Conservation (phyloP, 805 yeast species). For the Kluyveromyces siamensis region DNA sequence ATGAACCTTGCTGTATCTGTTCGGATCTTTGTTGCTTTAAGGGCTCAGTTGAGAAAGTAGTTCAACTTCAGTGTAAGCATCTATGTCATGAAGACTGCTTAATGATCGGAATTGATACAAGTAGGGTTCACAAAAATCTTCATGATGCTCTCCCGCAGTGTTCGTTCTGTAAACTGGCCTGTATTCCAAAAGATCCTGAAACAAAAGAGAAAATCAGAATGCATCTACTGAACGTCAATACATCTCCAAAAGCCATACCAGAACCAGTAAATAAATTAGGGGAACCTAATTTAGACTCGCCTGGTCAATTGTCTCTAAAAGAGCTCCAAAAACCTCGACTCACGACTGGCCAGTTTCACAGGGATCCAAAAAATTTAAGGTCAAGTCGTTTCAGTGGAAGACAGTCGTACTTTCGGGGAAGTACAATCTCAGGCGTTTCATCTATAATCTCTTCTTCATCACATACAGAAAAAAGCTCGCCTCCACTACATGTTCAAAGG, state of each 20-base stretch:
- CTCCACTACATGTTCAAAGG: neutral
- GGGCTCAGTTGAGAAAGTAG: constrained; percentile 35
- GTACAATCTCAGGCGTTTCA: constrained; percentile 8
- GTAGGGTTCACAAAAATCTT: constrained; percentile 8
- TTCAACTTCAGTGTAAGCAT: constrained; percentile 48
- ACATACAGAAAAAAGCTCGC: neutral
- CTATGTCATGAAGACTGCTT: constrained; percentile 52
- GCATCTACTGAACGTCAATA: constrained; percentile 7
- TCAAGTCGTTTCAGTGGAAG: neutral
- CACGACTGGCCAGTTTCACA: too few relatives aligned
- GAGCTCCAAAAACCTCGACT: too few relatives aligned
- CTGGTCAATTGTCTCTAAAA: neutral
- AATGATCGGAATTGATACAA: constrained; percentile 29
- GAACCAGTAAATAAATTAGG: neutral
- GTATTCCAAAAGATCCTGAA: constrained; percentile 22
- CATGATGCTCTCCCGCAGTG: constrained; percentile 22
- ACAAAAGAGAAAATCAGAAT: constrained; percentile 23
- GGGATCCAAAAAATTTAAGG: too few relatives aligned
- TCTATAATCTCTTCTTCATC: constrained; percentile 10
- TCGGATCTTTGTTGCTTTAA: constrained; percentile 40
- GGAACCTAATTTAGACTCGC: too few relatives aligned
- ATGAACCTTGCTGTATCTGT: constrained; percentile 35
- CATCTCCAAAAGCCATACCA: neutral
- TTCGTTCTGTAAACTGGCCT: constrained; percentile 3
- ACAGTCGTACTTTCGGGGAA: constrained; percentile 3